Conservation (phyloP, 1,284 basidiomycete species). For the Trametes hirsuta region DNA sequence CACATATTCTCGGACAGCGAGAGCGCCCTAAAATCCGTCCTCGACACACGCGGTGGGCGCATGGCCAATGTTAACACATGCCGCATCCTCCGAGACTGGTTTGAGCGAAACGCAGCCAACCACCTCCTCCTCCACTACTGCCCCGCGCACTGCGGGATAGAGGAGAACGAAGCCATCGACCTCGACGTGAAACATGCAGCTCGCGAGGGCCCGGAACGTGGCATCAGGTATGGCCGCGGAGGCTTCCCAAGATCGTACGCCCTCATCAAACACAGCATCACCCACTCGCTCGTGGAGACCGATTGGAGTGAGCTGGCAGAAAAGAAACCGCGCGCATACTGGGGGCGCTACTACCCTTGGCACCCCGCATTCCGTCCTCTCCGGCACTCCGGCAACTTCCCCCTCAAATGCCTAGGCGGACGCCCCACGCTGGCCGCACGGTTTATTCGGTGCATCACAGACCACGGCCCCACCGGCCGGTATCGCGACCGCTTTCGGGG, state of each 20-base stretch:
- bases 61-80: neutral
- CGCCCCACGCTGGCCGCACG: neutral
- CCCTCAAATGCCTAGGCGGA: conserved; percentile 1
- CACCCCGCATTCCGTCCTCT: neutral
- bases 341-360: neutral
- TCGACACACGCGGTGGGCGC: neutral
- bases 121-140: neutral
- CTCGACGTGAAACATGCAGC: neutral
- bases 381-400: neutral
- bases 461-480: neutral
- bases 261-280: neutral
- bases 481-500: neutral
- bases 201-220: neutral
- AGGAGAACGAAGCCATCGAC: neutral
- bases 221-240: too few species aligned
- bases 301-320: neutral
- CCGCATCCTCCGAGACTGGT: neutral
- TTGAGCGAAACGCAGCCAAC: neutral
- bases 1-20: too few species aligned
- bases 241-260: neutral
- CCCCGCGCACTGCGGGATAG: neutral
- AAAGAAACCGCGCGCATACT: neutral
- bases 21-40: too few species aligned
- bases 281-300: neutral
- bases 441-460: neutral